Evolutionary conservation across 164 flowering plant species (phyloP).

Genomic region (Cinnamomum micranthum): DNA sequence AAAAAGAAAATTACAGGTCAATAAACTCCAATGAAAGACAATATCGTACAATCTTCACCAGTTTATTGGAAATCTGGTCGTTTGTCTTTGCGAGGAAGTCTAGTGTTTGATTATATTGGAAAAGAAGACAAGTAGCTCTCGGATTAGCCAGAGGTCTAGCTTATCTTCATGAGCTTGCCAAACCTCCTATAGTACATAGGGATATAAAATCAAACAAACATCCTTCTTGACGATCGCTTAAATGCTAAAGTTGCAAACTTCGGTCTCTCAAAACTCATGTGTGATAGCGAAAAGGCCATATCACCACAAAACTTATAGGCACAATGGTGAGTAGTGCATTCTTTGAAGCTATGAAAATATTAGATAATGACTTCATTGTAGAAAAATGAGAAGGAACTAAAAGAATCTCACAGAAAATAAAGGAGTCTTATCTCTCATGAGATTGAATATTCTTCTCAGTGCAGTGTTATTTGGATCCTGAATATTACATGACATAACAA

Average conservation of each 20-base stretch:
- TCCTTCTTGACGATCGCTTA: conserved; percentile 32
- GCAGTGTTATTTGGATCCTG: conserved; percentile 66
- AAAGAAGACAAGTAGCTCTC: conserved; percentile 29
- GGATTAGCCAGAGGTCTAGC: conserved; percentile 42
- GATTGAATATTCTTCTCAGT: background rate
- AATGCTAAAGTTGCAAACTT: conserved; percentile 44
- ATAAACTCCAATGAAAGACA: too few species aligned
- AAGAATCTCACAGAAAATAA: background rate
- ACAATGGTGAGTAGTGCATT: conserved; percentile 22
- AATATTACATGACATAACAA: conserved; percentile 60
- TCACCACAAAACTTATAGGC: conserved; percentile 43
- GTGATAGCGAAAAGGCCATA: conserved; percentile 21
- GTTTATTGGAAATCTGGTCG: background rate
- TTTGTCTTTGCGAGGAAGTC: conserved; percentile 22
- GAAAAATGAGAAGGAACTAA: background rate
- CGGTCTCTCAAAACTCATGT: conserved; percentile 33
- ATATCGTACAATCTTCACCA: background rate
- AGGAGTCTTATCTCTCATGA: background rate
- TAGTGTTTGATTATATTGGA: conserved; percentile 35
- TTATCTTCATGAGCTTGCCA: conserved; percentile 40
- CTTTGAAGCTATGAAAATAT: background rate
- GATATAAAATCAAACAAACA: conserved; percentile 42
- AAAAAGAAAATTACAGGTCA: background rate
- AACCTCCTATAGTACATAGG: conserved; percentile 44
- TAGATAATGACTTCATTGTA: background rate